Evolutionary conservation across 768 basidiomycete species (phyloP), one percentile per base, ranked within the genome.

Genomic region (Amanita jacksonii): DNA sequence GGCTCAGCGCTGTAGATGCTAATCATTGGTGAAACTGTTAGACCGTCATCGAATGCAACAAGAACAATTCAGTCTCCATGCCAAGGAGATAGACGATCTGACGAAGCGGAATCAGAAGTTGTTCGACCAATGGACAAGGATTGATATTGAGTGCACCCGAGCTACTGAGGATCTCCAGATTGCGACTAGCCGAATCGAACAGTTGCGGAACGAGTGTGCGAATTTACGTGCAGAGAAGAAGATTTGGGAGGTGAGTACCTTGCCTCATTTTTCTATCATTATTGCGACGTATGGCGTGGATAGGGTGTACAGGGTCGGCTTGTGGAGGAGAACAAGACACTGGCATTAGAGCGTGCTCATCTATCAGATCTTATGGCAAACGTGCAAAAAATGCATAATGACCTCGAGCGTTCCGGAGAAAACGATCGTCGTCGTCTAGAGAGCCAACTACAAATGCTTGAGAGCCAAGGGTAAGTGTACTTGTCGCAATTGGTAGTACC

Each of bases 191-290:
- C 71, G 73, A 18, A 63, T 82, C 12, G 89, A 93, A 49, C 81
- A 85, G 46, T 65, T 91, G 30, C 78, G 88, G 8, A 88, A 85
- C 51, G 93, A 97, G 53, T 76, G 72, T 50, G 85, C 87, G 2
- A 93, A 88, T 58, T 73, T 96, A 13, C 79, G 85, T 33, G 92
- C 91, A 0, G 94, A 98, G 72, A 93, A 90, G 68, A 83, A 79
- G 55, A 86, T 93, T 27, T 90, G 85, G 84, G 87, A 89, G 81
- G 90, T 87, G 41, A 24, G 73, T 56, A 1, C 25, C 22, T 25
- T n/a, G 28, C 27, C 1, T 22, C 25, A 3, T 19, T 16, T 20
- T 9, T 16, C 30, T n/a, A 19, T 48, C 18, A 4, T 6, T 27
- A 3, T 3, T 8, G 13, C 46, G n/a, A 20, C 41, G 5, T 31